phyloP scores from a whole-genome alignment of 2,329 filamentous ascomycete species.

The Dothideomycetes sp. region DNA sequence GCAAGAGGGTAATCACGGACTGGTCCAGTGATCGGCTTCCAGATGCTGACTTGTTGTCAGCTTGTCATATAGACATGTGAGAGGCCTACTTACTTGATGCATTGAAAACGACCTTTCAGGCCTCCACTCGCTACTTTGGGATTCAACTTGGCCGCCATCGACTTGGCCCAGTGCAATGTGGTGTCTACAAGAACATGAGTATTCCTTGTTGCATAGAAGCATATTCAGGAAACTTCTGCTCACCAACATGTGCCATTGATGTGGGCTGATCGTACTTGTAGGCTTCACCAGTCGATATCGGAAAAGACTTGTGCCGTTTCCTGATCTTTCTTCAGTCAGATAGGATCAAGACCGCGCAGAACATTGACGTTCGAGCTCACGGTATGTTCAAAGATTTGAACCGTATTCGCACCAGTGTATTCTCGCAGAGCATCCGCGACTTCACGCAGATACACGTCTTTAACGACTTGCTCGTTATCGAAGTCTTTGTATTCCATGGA shows the following conservation, averaged over 20 bases:
- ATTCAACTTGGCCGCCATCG: neutral
- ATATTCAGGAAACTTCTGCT: neutral
- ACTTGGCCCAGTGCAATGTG: neutral
- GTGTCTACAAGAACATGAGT: conserved; percentile 7
- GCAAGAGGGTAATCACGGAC: conserved; percentile 17
- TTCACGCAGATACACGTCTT: conserved; percentile 11
- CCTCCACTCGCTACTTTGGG: neutral
- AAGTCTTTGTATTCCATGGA: conserved; percentile 21
- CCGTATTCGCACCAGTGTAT: conserved; percentile 7
- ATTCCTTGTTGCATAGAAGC: no score
- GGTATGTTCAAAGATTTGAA: conserved; percentile 16
- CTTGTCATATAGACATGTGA: neutral
- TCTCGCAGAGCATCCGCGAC: conserved; percentile 1
- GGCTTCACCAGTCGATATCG: conserved; percentile 14
- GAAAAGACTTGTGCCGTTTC: conserved; percentile 14
- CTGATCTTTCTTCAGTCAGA: conserved; percentile 2
- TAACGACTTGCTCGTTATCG: conserved; percentile 7
- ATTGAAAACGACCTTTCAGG: conserved; percentile 3
- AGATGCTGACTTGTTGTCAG: conserved; percentile 10
- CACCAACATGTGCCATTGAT: conserved; percentile 14
- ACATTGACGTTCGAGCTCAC: no score
- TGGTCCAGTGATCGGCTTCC: conserved; percentile 16
- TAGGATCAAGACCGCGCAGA: no score
- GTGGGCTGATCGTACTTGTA: conserved; percentile 16
- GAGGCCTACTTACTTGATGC: neutral